Evolutionary conservation across 495 filamentous ascomycete genomes (phyloP).

Genomic region (Penicillium psychrofluorescens): DNA sequence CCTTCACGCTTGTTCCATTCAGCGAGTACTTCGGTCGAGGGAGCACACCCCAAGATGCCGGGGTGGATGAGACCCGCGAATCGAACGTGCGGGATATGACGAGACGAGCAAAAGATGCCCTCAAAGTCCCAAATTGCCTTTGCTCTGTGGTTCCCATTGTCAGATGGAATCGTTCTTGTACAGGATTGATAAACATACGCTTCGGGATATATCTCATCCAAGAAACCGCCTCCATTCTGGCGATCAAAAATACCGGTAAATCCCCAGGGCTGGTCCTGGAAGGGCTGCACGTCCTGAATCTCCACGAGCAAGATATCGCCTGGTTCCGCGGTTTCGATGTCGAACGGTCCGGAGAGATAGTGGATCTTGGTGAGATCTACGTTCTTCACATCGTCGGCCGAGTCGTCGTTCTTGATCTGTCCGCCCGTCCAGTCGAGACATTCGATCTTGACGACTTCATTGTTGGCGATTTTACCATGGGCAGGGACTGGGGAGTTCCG

Average conservation of each 20-base stretch:
- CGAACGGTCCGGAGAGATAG: constrained; percentile 87
- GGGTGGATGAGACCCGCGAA: constrained; percentile 93
- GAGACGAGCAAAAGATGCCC: constrained; percentile 84
- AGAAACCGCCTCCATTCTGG: constrained; percentile 83
- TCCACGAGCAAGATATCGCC: constrained; percentile 86
- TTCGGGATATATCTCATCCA: constrained; percentile 85
- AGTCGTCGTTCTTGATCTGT: constrained; percentile 85
- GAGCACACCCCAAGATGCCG: constrained; percentile 87
- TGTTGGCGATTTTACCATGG: constrained; percentile 67
- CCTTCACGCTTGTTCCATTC: constrained; percentile 78
- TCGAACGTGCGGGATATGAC: constrained; percentile 83
- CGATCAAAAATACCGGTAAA: constrained; percentile 82
- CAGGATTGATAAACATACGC: constrained; percentile 38
- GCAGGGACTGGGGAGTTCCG: constrained; percentile 57
- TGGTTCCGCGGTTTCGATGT: constrained; percentile 77
- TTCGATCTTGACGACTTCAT: constrained; percentile 91
- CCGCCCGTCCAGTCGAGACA: constrained; percentile 87
- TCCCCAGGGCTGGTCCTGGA: constrained; percentile 83
- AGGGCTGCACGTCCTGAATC: constrained; percentile 93
- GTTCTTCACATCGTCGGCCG: constrained; percentile 78
- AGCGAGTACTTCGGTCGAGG: constrained; percentile 59
- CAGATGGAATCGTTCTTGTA: too few relatives aligned
- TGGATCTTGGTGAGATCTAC: constrained; percentile 81
- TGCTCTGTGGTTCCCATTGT: constrained; percentile 39
- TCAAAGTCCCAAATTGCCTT: constrained; percentile 98